Base-by-base conservation (phyloP, 2,329 filamentous ascomycete species). In the Arthroderma sp. region DNA sequence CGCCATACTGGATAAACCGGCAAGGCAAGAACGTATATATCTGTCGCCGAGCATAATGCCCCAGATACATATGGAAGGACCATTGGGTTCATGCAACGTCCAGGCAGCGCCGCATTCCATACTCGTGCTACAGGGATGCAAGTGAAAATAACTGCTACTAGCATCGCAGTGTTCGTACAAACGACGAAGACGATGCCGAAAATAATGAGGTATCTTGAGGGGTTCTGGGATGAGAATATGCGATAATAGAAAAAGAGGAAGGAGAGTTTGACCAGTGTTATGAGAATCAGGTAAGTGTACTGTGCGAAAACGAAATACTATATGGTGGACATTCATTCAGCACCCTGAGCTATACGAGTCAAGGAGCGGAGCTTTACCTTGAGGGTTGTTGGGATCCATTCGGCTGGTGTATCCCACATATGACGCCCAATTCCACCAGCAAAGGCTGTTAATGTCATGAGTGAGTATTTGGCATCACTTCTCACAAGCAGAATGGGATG, bases 121-220 rank as follows among this genome's bases (percentile, higher is more conserved):
- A 30, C 45, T 29, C 48, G 51, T 4, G 33, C 40, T 15, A 55
- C 40, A 1, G 53, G 52, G 8, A 42, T 28, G 30, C 51, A 53
- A n/a, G 42, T 47, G 9, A 53, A 52, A 11, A 53, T 43, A 8
- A 51, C 38, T 1, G 48, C 52, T 4, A 57, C 45, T 5, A 46
- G 43, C 22, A 57, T 50, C 2, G 52, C 50, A 32, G 55, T 27
- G 31, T 46, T 52, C 42, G 54, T 53, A 7, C 48, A 49, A 11
- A 43, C 37, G 4, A 57, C 49, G n/a, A 57, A 36, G 2, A 39
- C 39, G n/a, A 44, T 44, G 28, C 36, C 42, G 11, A n/a, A 38
- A 30, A 10, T 38, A 15, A 44, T 44, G 29, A 42, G 11, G 3
- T 33, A 11, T 6, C 36, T 42, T 34, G 40, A 42, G 15, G 36